Conservation (phyloP, 106 monocot species). For the Platanthera zijinensis region DNA sequence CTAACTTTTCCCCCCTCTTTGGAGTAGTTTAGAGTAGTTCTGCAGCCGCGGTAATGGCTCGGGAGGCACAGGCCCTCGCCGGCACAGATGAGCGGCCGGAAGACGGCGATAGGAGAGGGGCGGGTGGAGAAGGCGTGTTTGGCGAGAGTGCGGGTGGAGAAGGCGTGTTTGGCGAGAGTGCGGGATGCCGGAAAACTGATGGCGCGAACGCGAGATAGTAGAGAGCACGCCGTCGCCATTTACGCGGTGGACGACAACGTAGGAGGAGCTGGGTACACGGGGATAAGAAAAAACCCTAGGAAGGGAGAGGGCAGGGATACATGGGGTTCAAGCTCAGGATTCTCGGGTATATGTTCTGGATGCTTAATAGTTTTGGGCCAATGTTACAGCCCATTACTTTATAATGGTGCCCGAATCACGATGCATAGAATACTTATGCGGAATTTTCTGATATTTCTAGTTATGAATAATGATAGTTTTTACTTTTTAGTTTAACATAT, state of each 20-base stretch:
- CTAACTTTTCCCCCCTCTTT: too few species aligned
- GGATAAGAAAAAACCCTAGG: conserved; percentile 9
- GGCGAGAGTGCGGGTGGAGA: too few species aligned
- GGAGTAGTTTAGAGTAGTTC: too few species aligned
- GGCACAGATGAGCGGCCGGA: conserved; percentile 19
- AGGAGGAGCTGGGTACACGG: neutral
- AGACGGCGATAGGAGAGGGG: conserved; percentile 6
- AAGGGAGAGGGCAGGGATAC: neutral
- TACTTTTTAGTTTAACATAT: too few species aligned
- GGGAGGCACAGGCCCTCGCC: conserved; percentile 13
- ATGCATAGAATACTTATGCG: too few species aligned
- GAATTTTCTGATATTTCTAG: too few species aligned
- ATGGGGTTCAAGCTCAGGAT: neutral
- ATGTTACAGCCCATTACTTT: too few species aligned
- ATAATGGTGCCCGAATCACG: too few species aligned
- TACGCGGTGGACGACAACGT: neutral
- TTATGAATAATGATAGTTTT: too few species aligned
- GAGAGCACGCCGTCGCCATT: conserved; percentile 6
- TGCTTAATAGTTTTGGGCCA: too few species aligned
- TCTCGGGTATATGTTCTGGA: neutral
- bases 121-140: too few species aligned
- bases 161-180: conserved; percentile 8
- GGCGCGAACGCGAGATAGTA: neutral
- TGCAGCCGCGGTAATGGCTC: conserved; percentile 6
- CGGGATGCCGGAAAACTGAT: conserved; percentile 4